phyloP scores from a whole-genome alignment of 2,329 filamentous ascomycete genomes.

The Arachnopeziza araneosa region DNA sequence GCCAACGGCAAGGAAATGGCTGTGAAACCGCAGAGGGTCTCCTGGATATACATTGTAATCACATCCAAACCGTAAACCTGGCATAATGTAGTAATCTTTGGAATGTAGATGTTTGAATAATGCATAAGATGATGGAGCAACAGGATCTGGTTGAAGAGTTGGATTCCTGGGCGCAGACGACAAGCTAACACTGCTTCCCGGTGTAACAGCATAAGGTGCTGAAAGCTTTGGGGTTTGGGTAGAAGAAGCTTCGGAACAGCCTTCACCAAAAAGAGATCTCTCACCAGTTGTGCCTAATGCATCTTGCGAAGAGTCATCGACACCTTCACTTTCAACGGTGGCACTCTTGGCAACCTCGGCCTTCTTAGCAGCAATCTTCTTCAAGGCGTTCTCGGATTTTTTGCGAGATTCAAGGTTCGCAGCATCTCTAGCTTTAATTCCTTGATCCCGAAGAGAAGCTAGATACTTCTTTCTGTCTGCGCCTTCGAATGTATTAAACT shows the following conservation, averaged over 20 bases:
- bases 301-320: not conserved
- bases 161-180: conserved; percentile 26
- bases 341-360: not conserved
- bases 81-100: conserved; percentile 79
- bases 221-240: conserved; percentile 17
- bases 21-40: conserved; percentile 90
- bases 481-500: conserved; percentile 53
- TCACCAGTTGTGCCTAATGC: not conserved
- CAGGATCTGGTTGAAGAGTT: conserved; percentile 28
- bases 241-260: conserved; percentile 31
- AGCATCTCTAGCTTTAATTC: conserved; percentile 43
- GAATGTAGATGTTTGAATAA: conserved; percentile 77
- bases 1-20: conserved; percentile 83
- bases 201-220: conserved; percentile 34
- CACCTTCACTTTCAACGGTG: not conserved
- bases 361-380: conserved; percentile 21
- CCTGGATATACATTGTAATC: conserved; percentile 94
- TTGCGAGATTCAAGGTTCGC: conserved; percentile 24
- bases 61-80: conserved; percentile 89
- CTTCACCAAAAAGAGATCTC: conserved; percentile 21
- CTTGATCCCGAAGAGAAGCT: conserved; percentile 41
- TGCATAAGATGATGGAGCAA: conserved; percentile 55
- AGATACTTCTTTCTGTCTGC: conserved; percentile 59
- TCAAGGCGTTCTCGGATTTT: conserved; percentile 22
- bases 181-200: conserved; percentile 37